A percentile compares a stretch with the other conserved stretches of the same genome.
Conservation (phyloP, 2,329 filamentous ascomycete species). For the Microdochium trichocladiopsis region DNA sequence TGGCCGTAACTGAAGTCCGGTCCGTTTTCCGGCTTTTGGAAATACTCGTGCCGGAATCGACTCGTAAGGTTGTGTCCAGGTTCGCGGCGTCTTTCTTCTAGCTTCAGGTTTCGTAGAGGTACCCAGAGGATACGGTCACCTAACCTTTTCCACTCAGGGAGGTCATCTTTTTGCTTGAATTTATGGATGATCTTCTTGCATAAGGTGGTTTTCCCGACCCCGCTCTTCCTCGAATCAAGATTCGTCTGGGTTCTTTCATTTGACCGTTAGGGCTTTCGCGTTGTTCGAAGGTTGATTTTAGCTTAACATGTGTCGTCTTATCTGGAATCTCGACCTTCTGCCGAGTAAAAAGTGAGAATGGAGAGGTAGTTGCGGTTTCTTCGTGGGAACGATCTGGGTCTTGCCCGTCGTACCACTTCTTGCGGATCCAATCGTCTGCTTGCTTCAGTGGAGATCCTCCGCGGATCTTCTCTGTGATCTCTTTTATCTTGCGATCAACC, state of each 20-base stretch:
- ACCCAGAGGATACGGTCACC: too few relatives aligned
- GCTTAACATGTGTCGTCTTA: slow-evolving; percentile 11
- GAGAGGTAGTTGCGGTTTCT: slow-evolving; percentile 6
- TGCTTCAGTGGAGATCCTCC: not conserved
- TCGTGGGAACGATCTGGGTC: slow-evolving; percentile 1
- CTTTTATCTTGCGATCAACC: not conserved
- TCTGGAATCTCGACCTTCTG: slow-evolving; percentile 16
- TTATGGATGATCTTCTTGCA: too few relatives aligned
- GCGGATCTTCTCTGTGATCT: not conserved
- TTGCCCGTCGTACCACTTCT: slow-evolving; percentile 11
- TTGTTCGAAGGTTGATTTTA: slow-evolving; percentile 18
- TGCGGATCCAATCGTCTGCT: slow-evolving; percentile 14
- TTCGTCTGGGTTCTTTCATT: slow-evolving; percentile 15
- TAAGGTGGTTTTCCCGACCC: too few relatives aligned
- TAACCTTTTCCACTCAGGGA: too few relatives aligned
- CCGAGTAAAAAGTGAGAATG: slow-evolving; percentile 18
- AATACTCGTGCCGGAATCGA: too few relatives aligned
- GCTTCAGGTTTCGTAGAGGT: too few relatives aligned
- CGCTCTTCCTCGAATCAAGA: too few relatives aligned
- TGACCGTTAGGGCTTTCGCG: slow-evolving; percentile 9
- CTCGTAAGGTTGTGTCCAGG: too few relatives aligned
- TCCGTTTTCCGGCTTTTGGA: too few relatives aligned
- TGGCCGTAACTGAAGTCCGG: too few relatives aligned
- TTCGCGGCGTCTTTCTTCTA: too few relatives aligned
- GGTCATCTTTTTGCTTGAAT: too few relatives aligned